Evolutionary conservation across 495 filamentous ascomycete genomes (phyloP).

Genomic region (Rusavskia elegans): DNA sequence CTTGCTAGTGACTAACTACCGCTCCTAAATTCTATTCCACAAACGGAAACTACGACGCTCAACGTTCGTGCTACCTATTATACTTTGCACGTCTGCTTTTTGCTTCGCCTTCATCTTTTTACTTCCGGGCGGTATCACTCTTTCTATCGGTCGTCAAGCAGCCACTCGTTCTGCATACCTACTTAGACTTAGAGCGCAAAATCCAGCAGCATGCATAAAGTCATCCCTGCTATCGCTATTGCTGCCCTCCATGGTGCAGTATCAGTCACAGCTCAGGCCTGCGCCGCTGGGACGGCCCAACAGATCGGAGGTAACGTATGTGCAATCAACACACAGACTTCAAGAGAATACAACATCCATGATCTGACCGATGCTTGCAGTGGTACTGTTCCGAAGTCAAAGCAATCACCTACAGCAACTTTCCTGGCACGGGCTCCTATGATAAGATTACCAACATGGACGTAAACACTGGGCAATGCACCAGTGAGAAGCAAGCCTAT

Average conservation of each 20-base stretch:
- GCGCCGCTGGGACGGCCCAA: constrained; percentile 1
- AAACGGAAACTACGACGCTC: not conserved
- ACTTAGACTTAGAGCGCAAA: not conserved
- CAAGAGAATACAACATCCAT: not conserved
- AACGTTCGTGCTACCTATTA: not conserved
- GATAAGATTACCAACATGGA: constrained; percentile 43
- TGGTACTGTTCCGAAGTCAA: constrained; percentile 44
- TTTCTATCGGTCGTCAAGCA: not conserved
- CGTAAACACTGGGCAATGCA: constrained; percentile 33
- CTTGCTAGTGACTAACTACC: too few relatives aligned
- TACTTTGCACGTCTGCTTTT: not conserved
- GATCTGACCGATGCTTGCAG: not conserved
- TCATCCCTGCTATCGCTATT: not conserved
- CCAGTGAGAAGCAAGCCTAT: constrained; percentile 28
- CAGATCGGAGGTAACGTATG: not conserved
- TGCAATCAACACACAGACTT: not conserved
- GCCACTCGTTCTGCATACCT: not conserved
- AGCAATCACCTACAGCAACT: constrained; percentile 40
- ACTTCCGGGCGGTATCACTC: not conserved
- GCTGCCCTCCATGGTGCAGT: not conserved
- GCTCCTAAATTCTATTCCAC: too few relatives aligned
- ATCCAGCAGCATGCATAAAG: not conserved
- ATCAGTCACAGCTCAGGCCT: not conserved
- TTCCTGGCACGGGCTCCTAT: constrained; percentile 41
- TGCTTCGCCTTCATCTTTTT: not conserved